Base-by-base conservation (phyloP, 306 rosid species). In the Vicia sativa region DNA sequence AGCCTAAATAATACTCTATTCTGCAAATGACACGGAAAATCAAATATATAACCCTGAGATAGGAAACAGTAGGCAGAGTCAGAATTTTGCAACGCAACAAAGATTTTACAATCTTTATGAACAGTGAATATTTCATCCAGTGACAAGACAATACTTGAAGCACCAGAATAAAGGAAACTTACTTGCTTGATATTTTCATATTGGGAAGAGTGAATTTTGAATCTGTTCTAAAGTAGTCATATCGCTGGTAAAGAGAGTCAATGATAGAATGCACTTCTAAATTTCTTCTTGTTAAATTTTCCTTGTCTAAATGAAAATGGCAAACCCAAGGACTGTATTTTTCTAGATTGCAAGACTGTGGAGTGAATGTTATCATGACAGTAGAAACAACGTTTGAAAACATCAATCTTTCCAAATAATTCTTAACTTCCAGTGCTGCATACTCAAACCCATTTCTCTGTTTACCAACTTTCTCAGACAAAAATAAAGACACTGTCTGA, bases 281-380 rank as follows among this genome's bases (percentile, higher is more conserved):
- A 31, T 79, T 81, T 82, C 92, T 85, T 75, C 83, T 84, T 31
- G 14, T 41, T 39, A 82, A 35, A 77, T 55, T 72, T 76, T 87
- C 96, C 89, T 81, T 79, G 86, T 65, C 67, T 49, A 95, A 41
- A 73, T 88, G 92, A 80, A 95, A 95, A 79, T 95, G 97, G 78
- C 90, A 85, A 67, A 88, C 87, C 96, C 99, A 95, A 57, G 97
- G 96, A 74, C 95, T 83, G 72, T 74, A 63, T 67, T 74, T 73
- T 43, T 18, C 81, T 34, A 68, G 76, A 75, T 60, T 61, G 45
- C 78, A 39, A 31, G 73, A 77, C 75, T 75, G 82, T 13, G 87
- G 83, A 53, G 89, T 78, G 82, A 68, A 90, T 68, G 81, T 77
- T 76, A 90, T 87, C 97, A 87, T 82, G 75, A 82, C 86, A 39